Evolutionary conservation across 768 basidiomycete species (phyloP).

Genomic region (Termitomyces sp.): DNA sequence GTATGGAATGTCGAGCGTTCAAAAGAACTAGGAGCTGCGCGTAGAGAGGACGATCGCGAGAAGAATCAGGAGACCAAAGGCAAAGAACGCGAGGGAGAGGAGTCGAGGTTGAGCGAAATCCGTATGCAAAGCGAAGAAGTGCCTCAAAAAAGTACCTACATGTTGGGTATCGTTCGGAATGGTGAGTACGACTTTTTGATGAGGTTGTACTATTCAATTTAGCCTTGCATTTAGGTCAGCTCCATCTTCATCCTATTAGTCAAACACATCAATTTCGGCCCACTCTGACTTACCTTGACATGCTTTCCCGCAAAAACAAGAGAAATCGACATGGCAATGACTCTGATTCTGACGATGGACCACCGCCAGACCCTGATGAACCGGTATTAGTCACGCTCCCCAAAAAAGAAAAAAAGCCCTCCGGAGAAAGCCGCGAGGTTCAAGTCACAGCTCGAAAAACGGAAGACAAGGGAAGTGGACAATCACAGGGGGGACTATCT

Average conservation of each 20-base stretch:
- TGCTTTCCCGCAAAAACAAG: constrained; percentile 57
- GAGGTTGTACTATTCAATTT: constrained; percentile 1
- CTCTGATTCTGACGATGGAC: constrained; percentile 74
- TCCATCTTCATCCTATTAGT: constrained; percentile 74
- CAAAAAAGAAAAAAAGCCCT: constrained; percentile 58
- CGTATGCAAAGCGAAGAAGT: constrained; percentile 72
- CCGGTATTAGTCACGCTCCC: constrained; percentile 35
- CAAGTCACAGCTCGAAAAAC: constrained; percentile 69
- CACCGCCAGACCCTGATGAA: constrained; percentile 78
- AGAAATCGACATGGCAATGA: constrained; percentile 46
- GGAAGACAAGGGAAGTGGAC: constrained; percentile 52
- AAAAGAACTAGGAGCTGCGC: constrained; percentile 58
- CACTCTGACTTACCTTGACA: constrained; percentile 75
- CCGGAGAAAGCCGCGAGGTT: constrained; percentile 65
- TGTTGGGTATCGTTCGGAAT: constrained; percentile 72
- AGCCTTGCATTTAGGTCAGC: constrained; percentile 39
- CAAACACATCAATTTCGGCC: constrained; percentile 82
- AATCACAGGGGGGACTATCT: constrained; percentile 62
- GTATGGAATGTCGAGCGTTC: constrained; percentile 77
- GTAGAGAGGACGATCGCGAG: constrained; percentile 70
- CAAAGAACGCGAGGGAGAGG: constrained; percentile 41
- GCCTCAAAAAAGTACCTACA: constrained; percentile 56
- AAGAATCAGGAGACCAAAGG: constrained; percentile 58
- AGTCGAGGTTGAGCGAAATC: constrained; percentile 62
- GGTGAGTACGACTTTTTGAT: constrained; percentile 36